Base-by-base conservation (phyloP, 202 grass and related monocot genomes). In the Digitaria exilis region DNA sequence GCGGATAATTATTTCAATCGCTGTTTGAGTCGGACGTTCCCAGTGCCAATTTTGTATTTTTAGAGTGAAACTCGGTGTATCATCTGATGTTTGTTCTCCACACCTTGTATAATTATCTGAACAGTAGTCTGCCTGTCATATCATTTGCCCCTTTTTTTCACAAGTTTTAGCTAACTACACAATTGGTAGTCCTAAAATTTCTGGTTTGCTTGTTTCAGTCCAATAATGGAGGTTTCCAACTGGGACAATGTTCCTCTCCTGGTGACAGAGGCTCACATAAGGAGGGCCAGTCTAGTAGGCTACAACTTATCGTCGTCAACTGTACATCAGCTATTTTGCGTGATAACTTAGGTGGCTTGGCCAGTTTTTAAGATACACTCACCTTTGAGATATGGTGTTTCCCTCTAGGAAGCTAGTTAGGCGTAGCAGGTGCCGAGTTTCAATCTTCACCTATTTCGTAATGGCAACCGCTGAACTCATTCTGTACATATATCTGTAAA, bases 401-500 rank as follows among this genome's bases (percentile, higher is more conserved):
- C 31, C 61, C 25, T 77, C 25, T 70, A 70, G 52, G 78, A 72
- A 57, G 52, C 3, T 82, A 71, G 37, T 70, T 76, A 46, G 61
- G 45, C 26, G 9, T 25, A 5, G 48, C 82, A 77, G 29, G 28
- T 37, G 1, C 45, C 1, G 28, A 64, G 18, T 45, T 81, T 64
- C 64, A 76, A 28, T 30, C 57, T 56, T 81, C 62, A 69, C 26
- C 56, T 89, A 77, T 60, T 63, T 46, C 32, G 21, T 89, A 44
- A 46, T 49, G 25, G 5, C 34, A 64, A 26, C 35, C 2, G 11
- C 44, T 14, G 21, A 77, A 80, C 31, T 71, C 21, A 16, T 81
- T 76, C 49, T 85, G 82, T 82, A 89, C 82, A 89, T 89, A 85
- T 89, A 82, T 81, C 28, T 89, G 83, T 89, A 82, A 62, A 72